These are phyloP conservation scores for Ceraceosorus guamensis DNA, from an alignment of 1,284 basidiomycete genomes.

Conservation along the genomic window DNA sequence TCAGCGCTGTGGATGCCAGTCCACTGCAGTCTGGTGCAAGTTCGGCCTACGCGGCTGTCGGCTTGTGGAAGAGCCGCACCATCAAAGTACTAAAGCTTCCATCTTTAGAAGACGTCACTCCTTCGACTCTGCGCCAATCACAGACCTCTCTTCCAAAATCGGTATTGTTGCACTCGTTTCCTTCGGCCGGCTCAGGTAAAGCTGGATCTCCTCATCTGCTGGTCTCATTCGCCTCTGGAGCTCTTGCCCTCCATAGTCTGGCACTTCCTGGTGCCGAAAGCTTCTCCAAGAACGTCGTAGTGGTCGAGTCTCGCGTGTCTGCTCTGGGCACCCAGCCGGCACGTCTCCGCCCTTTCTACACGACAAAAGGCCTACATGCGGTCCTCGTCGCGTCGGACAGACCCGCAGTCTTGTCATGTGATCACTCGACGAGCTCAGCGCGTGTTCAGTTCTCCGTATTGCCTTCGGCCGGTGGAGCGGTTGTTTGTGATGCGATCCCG, in stretches of 20 bases:
- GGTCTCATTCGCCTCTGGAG: conserved; percentile 72
- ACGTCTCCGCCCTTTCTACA: conserved; percentile 51
- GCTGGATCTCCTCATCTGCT: conserved; percentile 61
- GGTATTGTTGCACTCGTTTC: conserved; percentile 64
- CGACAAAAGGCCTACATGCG: conserved; percentile 19
- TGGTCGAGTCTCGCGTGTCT: conserved; percentile 57
- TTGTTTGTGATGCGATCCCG: too few relatives aligned
- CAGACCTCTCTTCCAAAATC: conserved; percentile 58
- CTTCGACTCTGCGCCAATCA: neutral
- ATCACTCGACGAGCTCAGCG: too few relatives aligned
- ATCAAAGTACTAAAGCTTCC: conserved; percentile 60
- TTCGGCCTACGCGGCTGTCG: conserved; percentile 55
- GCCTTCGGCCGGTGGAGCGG: too few relatives aligned
- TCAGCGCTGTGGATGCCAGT: conserved; percentile 45
- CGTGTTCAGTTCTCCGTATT: too few relatives aligned
- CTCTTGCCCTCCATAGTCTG: conserved; percentile 59
- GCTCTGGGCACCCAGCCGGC: conserved; percentile 66
- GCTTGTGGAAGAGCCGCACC: conserved; percentile 68
- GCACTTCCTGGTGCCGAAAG: conserved; percentile 26
- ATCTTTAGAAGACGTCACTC: conserved; percentile 49
- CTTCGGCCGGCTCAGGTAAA: conserved; percentile 41
- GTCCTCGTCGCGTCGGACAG: conserved; percentile 43
- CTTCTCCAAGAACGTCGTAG: conserved; percentile 21
- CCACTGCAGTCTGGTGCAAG: conserved; percentile 21
- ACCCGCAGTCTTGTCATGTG: conserved; percentile 37